Conservation (phyloP, 352 stramenopile species). For the Phytophthora sp. region DNA sequence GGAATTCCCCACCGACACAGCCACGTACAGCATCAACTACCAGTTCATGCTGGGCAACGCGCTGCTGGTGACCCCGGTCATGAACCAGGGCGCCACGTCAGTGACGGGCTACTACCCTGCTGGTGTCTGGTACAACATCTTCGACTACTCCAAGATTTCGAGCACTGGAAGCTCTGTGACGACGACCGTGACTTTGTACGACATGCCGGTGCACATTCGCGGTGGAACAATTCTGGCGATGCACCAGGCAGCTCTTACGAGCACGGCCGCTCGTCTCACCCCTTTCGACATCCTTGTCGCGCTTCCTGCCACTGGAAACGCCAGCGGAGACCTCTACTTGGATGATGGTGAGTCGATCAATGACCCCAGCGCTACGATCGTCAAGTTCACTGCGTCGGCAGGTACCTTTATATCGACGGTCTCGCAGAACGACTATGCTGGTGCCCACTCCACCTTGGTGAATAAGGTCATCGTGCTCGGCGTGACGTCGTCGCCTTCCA, state of each 20-base stretch:
- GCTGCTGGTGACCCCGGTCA: constrained; percentile 61
- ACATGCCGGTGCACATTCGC: constrained; percentile 65
- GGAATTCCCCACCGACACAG: constrained; percentile 63
- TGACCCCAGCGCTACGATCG: constrained; percentile 36
- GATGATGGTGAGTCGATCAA: constrained; percentile 59
- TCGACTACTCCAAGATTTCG: constrained; percentile 47
- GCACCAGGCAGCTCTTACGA: constrained; percentile 59
- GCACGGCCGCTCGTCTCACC: constrained; percentile 44
- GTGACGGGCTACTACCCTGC: constrained; percentile 53
- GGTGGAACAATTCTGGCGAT: constrained; percentile 55
- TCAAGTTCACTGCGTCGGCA: constrained; percentile 41
- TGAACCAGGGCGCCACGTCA: constrained; percentile 50
- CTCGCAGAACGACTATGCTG: constrained; percentile 27
- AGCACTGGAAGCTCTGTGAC: constrained; percentile 36
- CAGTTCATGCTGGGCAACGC: constrained; percentile 69
- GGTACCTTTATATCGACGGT: constrained; percentile 25
- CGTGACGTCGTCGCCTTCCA: constrained; percentile 28
- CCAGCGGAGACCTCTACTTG: constrained; percentile 57
- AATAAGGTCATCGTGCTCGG: constrained; percentile 45
- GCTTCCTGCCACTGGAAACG: constrained; percentile 19
- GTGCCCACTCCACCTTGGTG: constrained; percentile 22
- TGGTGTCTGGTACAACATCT: constrained; percentile 67
- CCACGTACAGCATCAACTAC: constrained; percentile 40
- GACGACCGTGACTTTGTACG: constrained; percentile 51
- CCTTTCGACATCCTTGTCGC: constrained; percentile 64